Percentiles rank a stretch among this genome's conserved stretches.
phyloP scores from a whole-genome alignment of 2,329 filamentous ascomycete species.

The Fusarium graminum region DNA sequence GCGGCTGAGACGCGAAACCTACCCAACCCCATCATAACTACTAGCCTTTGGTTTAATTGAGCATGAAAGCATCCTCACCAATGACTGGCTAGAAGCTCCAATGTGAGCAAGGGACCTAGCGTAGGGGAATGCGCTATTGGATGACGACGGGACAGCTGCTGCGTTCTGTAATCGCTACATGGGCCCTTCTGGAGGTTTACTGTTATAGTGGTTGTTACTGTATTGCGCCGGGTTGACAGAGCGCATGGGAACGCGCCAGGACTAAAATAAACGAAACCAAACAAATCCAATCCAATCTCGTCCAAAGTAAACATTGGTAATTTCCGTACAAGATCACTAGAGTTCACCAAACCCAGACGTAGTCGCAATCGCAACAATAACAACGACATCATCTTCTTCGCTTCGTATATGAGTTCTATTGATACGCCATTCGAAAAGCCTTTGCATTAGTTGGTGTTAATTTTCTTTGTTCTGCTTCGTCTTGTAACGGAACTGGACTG shows the following conservation, averaged over 20 bases:
- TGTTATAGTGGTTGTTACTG: not conserved
- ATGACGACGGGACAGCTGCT: not conserved
- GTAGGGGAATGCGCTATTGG: constrained; percentile 7
- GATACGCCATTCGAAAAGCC: constrained; percentile 18
- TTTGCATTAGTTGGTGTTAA: constrained; percentile 12
- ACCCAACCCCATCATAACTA: not conserved
- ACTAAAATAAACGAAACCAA: constrained; percentile 16
- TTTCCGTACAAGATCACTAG: constrained; percentile 18
- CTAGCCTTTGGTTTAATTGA: constrained; percentile 10
- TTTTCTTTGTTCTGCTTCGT: constrained; percentile 20
- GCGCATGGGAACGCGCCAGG: constrained; percentile 1
- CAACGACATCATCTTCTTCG: not conserved
- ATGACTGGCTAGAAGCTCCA: constrained; percentile 19
- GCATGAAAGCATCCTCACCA: constrained; percentile 19
- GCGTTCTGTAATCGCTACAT: constrained; percentile 2
- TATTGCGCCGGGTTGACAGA: not conserved
- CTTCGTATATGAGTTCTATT: not conserved
- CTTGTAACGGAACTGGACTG: constrained; percentile 15
- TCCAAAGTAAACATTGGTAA: constrained; percentile 41
- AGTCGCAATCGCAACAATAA: constrained; percentile 6
- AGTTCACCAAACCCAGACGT: constrained; percentile 1
- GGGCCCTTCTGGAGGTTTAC: constrained; percentile 4
- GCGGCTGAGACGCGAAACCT: constrained; percentile 19
- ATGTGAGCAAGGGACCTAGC: constrained; percentile 16
- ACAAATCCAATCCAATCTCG: constrained; percentile 23